Base-by-base conservation (phyloP, 2,329 filamentous ascomycete genomes). In the Penicillium sp. region DNA sequence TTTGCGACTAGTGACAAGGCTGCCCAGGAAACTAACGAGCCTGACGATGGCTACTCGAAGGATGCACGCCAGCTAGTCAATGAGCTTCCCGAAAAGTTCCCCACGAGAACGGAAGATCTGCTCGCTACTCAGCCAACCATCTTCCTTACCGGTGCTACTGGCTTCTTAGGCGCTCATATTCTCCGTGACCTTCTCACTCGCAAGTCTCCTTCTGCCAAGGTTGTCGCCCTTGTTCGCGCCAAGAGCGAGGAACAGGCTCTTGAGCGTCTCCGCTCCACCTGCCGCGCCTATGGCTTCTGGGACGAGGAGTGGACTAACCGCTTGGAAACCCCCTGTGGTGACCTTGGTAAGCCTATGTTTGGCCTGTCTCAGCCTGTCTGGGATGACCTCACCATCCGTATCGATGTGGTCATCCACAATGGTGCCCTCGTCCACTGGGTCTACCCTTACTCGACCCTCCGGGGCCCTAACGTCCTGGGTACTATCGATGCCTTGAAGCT, bases 121-220 rank as follows among this genome's bases (percentile, higher is more conserved):
- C 72, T 78, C 15, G 64, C 73, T 30, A 67, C 67, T 8, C 74
- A 74, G 40, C 78, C 82, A 3, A 92, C 89, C 0, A 83, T 95
- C 12, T 91, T 97, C 76, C 80, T 97, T 5, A 97, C 93, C 2
- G 93, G 94, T 47, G 92, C 91, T 4, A 97, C 93, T 5, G 93
- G 93, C 2, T 97, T 97, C 82, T 79, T 97, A 22, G 93, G 93
- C 30, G 86, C 91, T 0, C 96, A 93, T 72, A 82, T 97, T 12
- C 81, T 96, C 35, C 85, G 85, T 59, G 91, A 96, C 59, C 78
- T 97, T 1, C 83, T 97, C 1, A 85, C 85, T 42, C 83, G 89
- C 26, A 80, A 81, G 10, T 79, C 79, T 17, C 84, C 80, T 19
- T 77, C 80, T 19, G 80, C 86, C 15, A 88, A 85, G 67, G 83